Evolutionary conservation across 75 land plant species (phyloP).

Genomic region (Larix kaempferi): DNA sequence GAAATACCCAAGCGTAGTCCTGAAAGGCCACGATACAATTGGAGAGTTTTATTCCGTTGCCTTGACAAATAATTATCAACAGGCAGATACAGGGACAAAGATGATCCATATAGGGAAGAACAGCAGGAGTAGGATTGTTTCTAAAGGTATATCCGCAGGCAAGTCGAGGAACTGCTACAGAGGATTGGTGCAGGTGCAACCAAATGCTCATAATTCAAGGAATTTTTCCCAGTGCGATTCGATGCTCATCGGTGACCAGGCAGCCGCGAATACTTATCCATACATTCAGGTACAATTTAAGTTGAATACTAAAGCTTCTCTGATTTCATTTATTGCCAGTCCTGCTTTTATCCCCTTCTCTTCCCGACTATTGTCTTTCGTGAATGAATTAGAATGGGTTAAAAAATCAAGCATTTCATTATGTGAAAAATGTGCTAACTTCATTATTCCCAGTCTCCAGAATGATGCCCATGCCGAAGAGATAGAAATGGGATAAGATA

Average conservation of each 20-base stretch:
- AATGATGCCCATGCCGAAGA: no score
- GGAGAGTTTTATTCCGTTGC: slow-evolving; percentile 99
- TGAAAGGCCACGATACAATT: slow-evolving; percentile 77
- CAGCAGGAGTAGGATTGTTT: slow-evolving; percentile 84
- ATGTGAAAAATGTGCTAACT: no score
- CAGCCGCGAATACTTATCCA: slow-evolving; percentile 97
- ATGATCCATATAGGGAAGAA: slow-evolving; percentile 99
- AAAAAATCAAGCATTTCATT: no score
- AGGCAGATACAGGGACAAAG: slow-evolving; percentile 98
- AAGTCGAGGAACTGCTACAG: slow-evolving; percentile 87
- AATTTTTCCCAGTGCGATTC: slow-evolving; percentile 99
- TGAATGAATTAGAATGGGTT: slow-evolving; percentile 36
- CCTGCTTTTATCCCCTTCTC: no score
- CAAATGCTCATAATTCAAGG: slow-evolving; percentile 75
- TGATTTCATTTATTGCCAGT: no score
- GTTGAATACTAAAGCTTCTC: no score
- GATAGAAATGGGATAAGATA: no score
- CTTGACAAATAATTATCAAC: slow-evolving; percentile 91
- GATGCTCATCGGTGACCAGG: slow-evolving; percentile 95
- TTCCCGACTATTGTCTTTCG: no score
- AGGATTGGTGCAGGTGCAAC: slow-evolving; percentile 86
- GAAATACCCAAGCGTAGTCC: slow-evolving; percentile 96
- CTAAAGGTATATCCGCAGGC: slow-evolving; percentile 98
- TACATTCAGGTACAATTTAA: slow-evolving; percentile 70
- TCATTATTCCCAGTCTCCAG: no score